Conservation (phyloP, 2,329 filamentous ascomycete species). For the Drechslerella dactyloides region DNA sequence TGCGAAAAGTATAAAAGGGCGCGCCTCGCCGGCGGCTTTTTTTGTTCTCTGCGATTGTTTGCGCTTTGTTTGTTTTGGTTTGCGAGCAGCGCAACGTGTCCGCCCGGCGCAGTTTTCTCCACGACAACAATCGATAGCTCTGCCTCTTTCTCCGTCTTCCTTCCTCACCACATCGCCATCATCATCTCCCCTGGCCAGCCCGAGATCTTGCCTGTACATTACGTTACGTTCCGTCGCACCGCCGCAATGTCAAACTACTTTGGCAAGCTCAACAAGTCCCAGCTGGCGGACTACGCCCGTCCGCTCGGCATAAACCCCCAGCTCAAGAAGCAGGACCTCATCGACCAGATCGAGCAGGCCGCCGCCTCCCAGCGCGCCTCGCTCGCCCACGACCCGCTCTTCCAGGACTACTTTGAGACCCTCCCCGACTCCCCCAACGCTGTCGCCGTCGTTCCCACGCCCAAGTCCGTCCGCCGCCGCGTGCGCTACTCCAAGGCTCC, state of each 20-base stretch:
- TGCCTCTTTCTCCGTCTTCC: conserved; percentile 5
- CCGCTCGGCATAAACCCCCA: conserved; percentile 31
- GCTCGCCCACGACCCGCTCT: conserved; percentile 29
- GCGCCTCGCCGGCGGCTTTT: conserved; percentile 38
- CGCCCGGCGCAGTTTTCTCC: conserved; percentile 6
- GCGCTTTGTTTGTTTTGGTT: conserved; percentile 45
- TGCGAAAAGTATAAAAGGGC: conserved; percentile 39
- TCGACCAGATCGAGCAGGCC: conserved; percentile 32
- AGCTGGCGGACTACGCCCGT: conserved; percentile 43
- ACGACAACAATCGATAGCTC: conserved; percentile 49
- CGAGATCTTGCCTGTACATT: too few relatives aligned
- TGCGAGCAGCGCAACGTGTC: background rate
- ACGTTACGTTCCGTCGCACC: conserved; percentile 6
- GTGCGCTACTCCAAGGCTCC: conserved; percentile 44
- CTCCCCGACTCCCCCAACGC: conserved; percentile 20
- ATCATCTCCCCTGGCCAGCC: background rate
- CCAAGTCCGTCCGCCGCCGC: conserved; percentile 26
- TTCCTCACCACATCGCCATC: conserved; percentile 3
- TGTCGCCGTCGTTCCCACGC: conserved; percentile 14
- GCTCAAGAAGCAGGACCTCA: conserved; percentile 34
- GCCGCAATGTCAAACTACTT: conserved; percentile 40
- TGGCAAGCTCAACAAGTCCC: conserved; percentile 43
- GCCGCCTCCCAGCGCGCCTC: conserved; percentile 12
- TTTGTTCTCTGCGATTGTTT: conserved; percentile 4
- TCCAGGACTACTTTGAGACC: conserved; percentile 45